These are phyloP conservation scores for Colletotrichum neosansevieriae DNA, from an alignment of 2,329 filamentous ascomycete species.

Conservation along the genomic window DNA sequence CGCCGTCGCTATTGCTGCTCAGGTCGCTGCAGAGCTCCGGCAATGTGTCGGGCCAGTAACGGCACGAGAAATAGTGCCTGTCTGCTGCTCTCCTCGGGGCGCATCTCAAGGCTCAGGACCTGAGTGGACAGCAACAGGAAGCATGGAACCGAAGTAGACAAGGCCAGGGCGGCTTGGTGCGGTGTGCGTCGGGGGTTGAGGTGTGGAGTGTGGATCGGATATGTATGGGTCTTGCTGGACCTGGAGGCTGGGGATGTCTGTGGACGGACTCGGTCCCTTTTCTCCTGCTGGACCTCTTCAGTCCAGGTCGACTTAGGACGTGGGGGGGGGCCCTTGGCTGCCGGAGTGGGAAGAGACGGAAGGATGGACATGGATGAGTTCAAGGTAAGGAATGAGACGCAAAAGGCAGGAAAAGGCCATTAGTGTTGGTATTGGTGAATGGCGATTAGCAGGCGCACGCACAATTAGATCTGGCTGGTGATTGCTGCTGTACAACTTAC, in stretches of 20 bases:
- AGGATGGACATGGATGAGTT: neutral
- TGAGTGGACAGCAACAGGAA: constrained; percentile 7
- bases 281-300: neutral
- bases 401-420: neutral
- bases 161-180: constrained; percentile 15
- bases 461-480: neutral
- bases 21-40: neutral
- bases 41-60: too few relatives aligned
- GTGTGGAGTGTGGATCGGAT: constrained; percentile 27
- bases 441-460: neutral
- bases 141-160: neutral
- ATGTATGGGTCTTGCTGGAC: constrained; percentile 19
- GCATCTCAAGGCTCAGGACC: neutral
- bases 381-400: neutral
- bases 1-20: neutral
- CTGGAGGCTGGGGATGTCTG: neutral
- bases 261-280: constrained; percentile 25
- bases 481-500: neutral
- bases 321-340: constrained; percentile 23
- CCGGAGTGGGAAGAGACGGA: constrained; percentile 23
- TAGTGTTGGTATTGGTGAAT: too few relatives aligned
- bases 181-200: constrained; percentile 3
- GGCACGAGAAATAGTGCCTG: too few relatives aligned
- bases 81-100: neutral
- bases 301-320: neutral